phyloP scores from a whole-genome alignment of 2,329 filamentous ascomycete species.

The Trichoderma afroharzianum region DNA sequence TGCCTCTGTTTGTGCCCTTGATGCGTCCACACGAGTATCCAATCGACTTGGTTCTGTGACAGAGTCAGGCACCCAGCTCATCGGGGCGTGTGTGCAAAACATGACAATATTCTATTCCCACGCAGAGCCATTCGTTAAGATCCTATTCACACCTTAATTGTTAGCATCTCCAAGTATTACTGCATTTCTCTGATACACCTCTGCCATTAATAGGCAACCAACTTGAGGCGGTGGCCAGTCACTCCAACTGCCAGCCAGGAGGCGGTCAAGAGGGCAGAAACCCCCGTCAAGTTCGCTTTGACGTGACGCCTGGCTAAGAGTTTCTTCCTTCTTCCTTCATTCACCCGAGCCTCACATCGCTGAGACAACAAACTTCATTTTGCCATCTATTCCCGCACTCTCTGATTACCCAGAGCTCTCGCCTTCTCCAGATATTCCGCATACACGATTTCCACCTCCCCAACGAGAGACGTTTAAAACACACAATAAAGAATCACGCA shows the following conservation, averaged over 20 bases:
- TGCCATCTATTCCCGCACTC: not conserved
- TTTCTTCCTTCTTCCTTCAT: not conserved
- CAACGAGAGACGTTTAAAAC: not conserved
- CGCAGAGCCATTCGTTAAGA: fast-evolving
- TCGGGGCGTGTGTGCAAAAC: not conserved
- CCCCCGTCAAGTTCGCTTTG: not conserved
- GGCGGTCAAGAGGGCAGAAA: not conserved
- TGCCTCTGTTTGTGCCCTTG: not conserved
- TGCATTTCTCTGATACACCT: not conserved
- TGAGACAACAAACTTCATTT: not conserved
- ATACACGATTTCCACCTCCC: not conserved
- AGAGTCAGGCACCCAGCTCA: not conserved
- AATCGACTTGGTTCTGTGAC: not conserved
- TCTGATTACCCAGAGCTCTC: not conserved
- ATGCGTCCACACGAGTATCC: not conserved
- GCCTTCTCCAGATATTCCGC: not conserved
- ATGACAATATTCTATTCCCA: not conserved
- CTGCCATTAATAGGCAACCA: not conserved
- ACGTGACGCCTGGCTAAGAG: not conserved
- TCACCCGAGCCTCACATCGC: not conserved
- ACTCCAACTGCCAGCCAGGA: not conserved
- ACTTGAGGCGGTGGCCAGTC: not conserved
- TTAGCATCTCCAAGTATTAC: not conserved
- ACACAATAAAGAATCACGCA: not conserved
- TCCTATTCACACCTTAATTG: not conserved